Base-by-base conservation (phyloP, 208 protist species). In the Leptomonas seymouri region DNA sequence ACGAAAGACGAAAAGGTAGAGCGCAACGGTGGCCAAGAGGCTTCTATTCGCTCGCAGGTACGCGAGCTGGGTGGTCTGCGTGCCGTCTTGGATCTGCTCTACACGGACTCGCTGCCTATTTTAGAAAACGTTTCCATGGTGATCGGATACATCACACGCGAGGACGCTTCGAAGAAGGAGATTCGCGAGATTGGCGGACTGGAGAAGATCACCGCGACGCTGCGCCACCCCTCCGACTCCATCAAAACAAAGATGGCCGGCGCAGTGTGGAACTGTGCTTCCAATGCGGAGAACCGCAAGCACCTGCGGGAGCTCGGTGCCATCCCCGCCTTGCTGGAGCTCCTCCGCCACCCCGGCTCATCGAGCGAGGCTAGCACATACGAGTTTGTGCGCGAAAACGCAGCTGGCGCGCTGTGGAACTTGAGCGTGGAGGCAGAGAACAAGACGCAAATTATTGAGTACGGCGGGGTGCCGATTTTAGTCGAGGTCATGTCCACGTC, bases 191-290 rank as follows among this genome's bases (percentile, higher is more conserved):
- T 84, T 44, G 87, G 89, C 28, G 95, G 95, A 16, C 71, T 98
- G 49, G 91, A 97, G 59, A 96, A 97, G 61, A 86, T 98, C 39
- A 92, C 93, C 11, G 90, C 91, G 25, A 95, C 87, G 23, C 82
- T 97, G 53, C 85, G 87, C n/a, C 90, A 96, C 62, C 90, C 90
- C 0, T 95, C 80, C 25, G 90, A 94, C 34, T 92, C 87, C 20
- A 97, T 97, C 73, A 93, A 97, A 57, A 94, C 90, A 7, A 97
- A 97, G 61, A 91, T 94, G 81, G 93, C 93, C 34, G 95, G 93
- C 14, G 93, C 93, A 0, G 73, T 98, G 20, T 98, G 95, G 95
- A 98, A 98, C 77, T 98, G 95, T 63, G 92, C 90, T 11, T 94
- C 92, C 3, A 96, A 95, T 49, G 76, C 82, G 12, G 93, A 97